A percentile compares a stretch with the other conserved stretches of the same genome.
Conservation (phyloP, 345 rosid genomes). For the Eucalyptus sideroxylon region DNA sequence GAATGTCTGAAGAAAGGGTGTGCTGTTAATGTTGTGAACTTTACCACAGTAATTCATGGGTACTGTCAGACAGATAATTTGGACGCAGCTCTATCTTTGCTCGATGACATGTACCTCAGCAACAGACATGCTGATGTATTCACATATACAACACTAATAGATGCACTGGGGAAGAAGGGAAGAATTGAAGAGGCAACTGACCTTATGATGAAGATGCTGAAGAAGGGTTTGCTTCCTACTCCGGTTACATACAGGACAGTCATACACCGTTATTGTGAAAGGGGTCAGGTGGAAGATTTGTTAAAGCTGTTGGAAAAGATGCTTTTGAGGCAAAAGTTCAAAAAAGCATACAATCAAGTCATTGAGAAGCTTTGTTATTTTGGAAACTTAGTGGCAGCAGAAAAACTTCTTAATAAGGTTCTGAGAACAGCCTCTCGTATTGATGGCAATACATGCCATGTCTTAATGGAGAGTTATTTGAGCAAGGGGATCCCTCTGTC, state of each 20-base stretch:
- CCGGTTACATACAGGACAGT: conserved; percentile 72
- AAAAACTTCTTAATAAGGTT: conserved; percentile 52
- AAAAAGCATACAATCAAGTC: conserved; percentile 67
- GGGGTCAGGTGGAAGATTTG: conserved; percentile 68
- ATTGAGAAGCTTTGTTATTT: conserved; percentile 83
- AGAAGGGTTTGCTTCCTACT: conserved; percentile 74
- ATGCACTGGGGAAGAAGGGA: conserved; percentile 58
- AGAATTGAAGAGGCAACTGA: conserved; percentile 66
- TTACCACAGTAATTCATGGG: conserved; percentile 81
- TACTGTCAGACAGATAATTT: conserved; percentile 55
- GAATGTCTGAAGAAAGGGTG: conserved; percentile 65
- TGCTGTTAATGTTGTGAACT: conserved; percentile 74
- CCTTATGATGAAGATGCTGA: conserved; percentile 59
- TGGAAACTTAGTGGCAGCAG: conserved; percentile 67
- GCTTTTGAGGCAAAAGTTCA: conserved; percentile 58
- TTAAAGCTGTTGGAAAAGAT: conserved; percentile 60
- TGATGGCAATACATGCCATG: conserved; percentile 67
- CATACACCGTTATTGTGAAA: conserved; percentile 70
- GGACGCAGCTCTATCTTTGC: conserved; percentile 73
- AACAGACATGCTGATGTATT: conserved; percentile 79
- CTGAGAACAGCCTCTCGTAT: conserved; percentile 62
- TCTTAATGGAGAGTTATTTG: conserved; percentile 63
- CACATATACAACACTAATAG: conserved; percentile 61
- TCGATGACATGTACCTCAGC: conserved; percentile 89
- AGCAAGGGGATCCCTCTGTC: conserved; percentile 44